Base-by-base conservation (phyloP, 257 asterid genomes). In the Leptodermis oblonga region DNA sequence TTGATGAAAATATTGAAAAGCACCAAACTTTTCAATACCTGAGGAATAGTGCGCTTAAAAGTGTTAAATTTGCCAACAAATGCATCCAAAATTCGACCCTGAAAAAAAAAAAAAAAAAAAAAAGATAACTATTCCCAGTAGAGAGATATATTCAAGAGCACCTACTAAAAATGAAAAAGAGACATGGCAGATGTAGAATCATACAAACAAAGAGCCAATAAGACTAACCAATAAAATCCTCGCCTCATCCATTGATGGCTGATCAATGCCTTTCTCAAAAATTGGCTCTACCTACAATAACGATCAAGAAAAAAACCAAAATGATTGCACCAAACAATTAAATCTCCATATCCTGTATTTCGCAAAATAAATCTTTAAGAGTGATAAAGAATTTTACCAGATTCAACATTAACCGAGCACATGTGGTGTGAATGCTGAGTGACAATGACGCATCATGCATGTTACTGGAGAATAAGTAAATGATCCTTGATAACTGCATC, bases 1-100 rank as follows among this genome's bases (percentile, higher is more conserved):
- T 36, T 11, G 30, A 62, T 26, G 30, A 63, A 7, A 71, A 63
- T 61, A 23, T 17, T 39, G 4, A 37, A 52, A 37, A 26, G 14
- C 17, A 36, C 33, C 54, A 41, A 20, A 67, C 17, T n/a, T 53
- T 53, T 69, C 67, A 74, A 68, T 80, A 94, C 99, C 99, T 94
- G 99, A 15, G 99, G 99, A 82, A 94, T 91, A 58, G 91, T 91
- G 58, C 90, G 96, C 87, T 90, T 94, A 78, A 91, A 94, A 73
- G 96, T 94, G 84, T 87, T 94, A 80, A 94, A 94, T 79, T 94
- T 94, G 59, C 99, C 97, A 53, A 94, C 97, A 83, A 94, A 94
- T 78, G 99, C 99, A 77, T 94, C 99, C 89, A 94, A 78, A 79
- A 94, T 94, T 62, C 99, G 94, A 71, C 97, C 99, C 99, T 94